Evolutionary conservation across 2,329 filamentous ascomycete species (phyloP), one percentile per base, ranked within the genome.

Genomic region (Leptosphaerulina australis): DNA sequence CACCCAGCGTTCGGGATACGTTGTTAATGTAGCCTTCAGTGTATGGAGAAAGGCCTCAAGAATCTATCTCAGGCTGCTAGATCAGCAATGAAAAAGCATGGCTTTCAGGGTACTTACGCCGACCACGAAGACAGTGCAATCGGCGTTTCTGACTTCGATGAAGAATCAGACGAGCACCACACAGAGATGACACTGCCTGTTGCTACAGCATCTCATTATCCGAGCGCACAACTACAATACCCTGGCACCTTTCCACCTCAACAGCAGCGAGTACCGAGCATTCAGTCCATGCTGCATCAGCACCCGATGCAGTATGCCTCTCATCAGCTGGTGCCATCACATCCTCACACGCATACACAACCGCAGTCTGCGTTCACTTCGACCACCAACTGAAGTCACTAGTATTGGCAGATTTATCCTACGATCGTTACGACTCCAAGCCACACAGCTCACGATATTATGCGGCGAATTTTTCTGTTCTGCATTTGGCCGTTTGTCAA

Each of bases 41-140:
- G 88, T 75, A 90, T 94, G 85, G 86, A 88, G 70, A 88, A 88
- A 67, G 90, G 90, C 26, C 78, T 93, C 63, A 93, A 91, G 76
- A 91, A 90, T 72, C 81, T 94, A 50, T 86, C 88, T 69, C 84
- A 85, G 62, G 83, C 85, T 43, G 81, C 85, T 58, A 83, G 88
- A 55, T 82, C 86, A 47, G 84, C 82, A 50, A 79, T 83, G 50
- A 86, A 86, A 64, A 86, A 85, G 75, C 83, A 83, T 79, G 60
- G 60, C 44, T 60, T 62, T 63, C 44, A 53, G 26, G 75, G 73
- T 75, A 77, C 67, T 64, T 72, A 75, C 66, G 68, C 67, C 60
- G 72, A 76, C 60, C 70, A 76, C 76, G 87, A 88, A 76, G 87
- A 90, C 76, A 88, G 84, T 76, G 86, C 84, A 67, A 83, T 88